phyloP scores from a whole-genome alignment of 164 flowering plant genomes.

The Tetrastigma voinierianum region DNA sequence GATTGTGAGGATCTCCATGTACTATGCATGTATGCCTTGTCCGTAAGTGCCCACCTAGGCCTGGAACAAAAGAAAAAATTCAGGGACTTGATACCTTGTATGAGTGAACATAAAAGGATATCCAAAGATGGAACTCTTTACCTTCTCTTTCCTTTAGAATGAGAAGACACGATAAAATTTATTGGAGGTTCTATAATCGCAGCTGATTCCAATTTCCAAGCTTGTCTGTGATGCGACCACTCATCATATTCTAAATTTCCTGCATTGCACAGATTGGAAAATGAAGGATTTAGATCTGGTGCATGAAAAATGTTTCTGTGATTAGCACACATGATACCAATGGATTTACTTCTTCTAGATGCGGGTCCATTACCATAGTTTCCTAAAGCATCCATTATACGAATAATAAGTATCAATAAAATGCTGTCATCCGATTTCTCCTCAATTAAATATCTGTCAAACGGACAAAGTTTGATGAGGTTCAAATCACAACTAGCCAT shows the following conservation, averaged over 20 bases:
- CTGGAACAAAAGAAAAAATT: constrained; percentile 38
- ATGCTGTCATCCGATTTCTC: constrained; percentile 97
- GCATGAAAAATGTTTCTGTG: background rate
- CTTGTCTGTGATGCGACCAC: constrained; percentile 91
- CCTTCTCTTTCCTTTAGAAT: constrained; percentile 88
- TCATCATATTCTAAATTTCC: constrained; percentile 96
- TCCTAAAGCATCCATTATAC: constrained; percentile 86
- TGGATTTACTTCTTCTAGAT: background rate
- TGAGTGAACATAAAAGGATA: constrained; percentile 7
- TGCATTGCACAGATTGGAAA: constrained; percentile 26
- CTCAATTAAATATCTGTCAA: constrained; percentile 72
- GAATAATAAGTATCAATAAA: constrained; percentile 78
- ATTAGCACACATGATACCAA: background rate
- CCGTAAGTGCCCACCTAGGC: constrained; percentile 93
- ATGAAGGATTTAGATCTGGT: constrained; percentile 5
- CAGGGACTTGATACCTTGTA: constrained; percentile 1
- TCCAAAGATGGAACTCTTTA: constrained; percentile 11
- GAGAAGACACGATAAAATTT: constrained; percentile 74
- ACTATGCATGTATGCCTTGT: constrained; percentile 92
- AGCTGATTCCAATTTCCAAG: constrained; percentile 95
- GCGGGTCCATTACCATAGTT: constrained; percentile 69
- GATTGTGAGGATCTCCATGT: constrained; percentile 98
- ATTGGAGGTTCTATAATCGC: constrained; percentile 87
- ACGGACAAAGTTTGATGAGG: constrained; percentile 13
- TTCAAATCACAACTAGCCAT: constrained; percentile 3